Percentiles rank a stretch among this genome's conserved stretches.
phyloP scores from a whole-genome alignment of 352 stramenopile genomes.

The Thalassiosira ordinaria region DNA sequence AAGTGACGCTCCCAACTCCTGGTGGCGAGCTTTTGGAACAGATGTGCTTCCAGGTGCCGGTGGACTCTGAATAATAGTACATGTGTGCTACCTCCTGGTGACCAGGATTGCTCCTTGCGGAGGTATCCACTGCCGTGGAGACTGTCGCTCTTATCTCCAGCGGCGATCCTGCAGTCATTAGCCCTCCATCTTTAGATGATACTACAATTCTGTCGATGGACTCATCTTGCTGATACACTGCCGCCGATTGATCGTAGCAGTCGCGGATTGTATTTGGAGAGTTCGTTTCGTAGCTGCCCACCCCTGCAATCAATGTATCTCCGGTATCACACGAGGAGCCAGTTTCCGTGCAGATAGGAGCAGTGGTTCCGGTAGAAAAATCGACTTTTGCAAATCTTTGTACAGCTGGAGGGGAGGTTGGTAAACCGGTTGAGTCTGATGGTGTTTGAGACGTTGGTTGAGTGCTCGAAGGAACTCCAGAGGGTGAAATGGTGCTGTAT shows the following conservation, averaged over 20 bases:
- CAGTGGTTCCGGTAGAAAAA: too few relatives aligned
- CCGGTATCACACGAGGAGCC: constrained; percentile 4
- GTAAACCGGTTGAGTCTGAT: too few relatives aligned
- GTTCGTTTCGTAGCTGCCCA: constrained; percentile 1
- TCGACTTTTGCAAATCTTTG: too few relatives aligned
- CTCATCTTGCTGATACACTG: constrained; percentile 6
- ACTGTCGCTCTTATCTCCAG: not conserved
- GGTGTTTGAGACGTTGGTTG: too few relatives aligned
- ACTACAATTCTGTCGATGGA: constrained; percentile 15
- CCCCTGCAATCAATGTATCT: not conserved
- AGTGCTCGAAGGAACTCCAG: too few relatives aligned
- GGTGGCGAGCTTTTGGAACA: not conserved
- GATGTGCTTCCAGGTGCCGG: not conserved
- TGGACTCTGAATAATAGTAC: not conserved
- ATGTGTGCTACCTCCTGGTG: not conserved
- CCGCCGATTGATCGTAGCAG: constrained; percentile 2
- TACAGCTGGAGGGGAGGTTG: too few relatives aligned
- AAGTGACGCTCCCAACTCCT: not conserved
- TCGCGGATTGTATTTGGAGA: constrained; percentile 8
- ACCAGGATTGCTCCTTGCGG: not conserved
- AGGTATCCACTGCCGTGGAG: not conserved
- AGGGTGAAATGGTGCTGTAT: too few relatives aligned
- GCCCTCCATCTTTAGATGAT: not conserved
- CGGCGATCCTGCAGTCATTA: not conserved
- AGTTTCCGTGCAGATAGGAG: not conserved